A percentile compares a stretch with the other conserved stretches of the same genome.
Conservation (phyloP, 2,329 filamentous ascomycete species). For the Botryotinia calthae region DNA sequence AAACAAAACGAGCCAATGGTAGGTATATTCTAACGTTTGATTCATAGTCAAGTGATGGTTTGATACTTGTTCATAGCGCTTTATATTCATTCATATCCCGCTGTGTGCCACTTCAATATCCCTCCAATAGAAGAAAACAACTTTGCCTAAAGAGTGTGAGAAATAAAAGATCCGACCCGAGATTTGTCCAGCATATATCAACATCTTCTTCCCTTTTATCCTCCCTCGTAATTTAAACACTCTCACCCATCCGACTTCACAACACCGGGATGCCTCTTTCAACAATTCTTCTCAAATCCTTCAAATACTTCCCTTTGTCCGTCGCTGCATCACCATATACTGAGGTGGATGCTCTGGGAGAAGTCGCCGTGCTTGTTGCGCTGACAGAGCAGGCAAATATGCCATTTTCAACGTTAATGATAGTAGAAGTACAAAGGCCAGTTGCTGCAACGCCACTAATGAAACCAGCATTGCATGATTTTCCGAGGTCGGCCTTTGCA, state of each 20-base stretch:
- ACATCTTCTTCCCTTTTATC: background rate
- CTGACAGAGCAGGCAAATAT: background rate
- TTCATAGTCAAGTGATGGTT: background rate
- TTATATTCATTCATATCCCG: background rate
- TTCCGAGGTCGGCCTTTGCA: background rate
- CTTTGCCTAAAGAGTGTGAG: background rate
- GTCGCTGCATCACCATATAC: background rate
- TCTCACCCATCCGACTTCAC: background rate
- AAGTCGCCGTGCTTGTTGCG: background rate
- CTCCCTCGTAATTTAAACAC: background rate
- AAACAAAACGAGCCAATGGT: background rate
- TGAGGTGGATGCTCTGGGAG: background rate
- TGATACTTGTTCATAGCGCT: background rate
- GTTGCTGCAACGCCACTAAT: background rate
- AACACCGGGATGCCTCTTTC: background rate
- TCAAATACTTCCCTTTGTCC: background rate
- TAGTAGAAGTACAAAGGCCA: background rate
- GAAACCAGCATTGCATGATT: background rate
- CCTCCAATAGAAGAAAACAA: background rate
- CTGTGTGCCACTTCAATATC: background rate
- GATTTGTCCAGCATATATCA: background rate
- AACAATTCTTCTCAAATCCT: constrained; percentile 3
- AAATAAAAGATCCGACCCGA: background rate
- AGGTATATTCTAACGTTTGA: background rate
- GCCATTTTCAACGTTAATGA: background rate